Evolutionary conservation across 805 yeast species (phyloP).

Genomic region (Ogataea nonfermentans): DNA sequence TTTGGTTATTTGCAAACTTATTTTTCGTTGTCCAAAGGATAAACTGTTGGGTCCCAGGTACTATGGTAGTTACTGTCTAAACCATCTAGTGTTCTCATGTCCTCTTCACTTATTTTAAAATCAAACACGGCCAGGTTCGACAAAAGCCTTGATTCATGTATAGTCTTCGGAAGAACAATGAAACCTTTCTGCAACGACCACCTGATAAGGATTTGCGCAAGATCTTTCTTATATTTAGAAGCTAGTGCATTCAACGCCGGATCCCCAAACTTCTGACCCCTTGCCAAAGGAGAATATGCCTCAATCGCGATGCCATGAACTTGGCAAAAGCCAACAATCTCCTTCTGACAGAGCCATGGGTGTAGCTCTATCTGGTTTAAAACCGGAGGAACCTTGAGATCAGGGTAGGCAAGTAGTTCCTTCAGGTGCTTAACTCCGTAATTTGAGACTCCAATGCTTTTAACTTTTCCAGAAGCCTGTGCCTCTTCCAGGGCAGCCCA

Average conservation of each 20-base stretch:
- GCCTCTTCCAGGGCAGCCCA: slow-evolving; percentile 59
- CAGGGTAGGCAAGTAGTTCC: slow-evolving; percentile 49
- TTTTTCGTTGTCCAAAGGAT: slow-evolving; percentile 17
- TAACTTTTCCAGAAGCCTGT: slow-evolving; percentile 47
- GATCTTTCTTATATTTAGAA: slow-evolving; percentile 44
- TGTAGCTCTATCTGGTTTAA: slow-evolving; percentile 51
- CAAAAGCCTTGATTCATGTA: slow-evolving; percentile 33
- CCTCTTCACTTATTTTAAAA: slow-evolving; percentile 40
- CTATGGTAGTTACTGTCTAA: slow-evolving; percentile 14
- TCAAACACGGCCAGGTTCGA: slow-evolving; percentile 42
- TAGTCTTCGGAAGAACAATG: slow-evolving; percentile 40
- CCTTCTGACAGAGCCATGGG: slow-evolving; percentile 47
- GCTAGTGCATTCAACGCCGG: slow-evolving; percentile 43
- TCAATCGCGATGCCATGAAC: slow-evolving; percentile 48
- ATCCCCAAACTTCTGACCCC: slow-evolving; percentile 47
- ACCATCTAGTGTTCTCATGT: slow-evolving; percentile 34
- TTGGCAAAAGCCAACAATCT: slow-evolving; percentile 43
- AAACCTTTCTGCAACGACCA: slow-evolving; percentile 70
- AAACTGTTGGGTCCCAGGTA: slow-evolving; percentile 23
- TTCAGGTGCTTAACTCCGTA: slow-evolving; percentile 57
- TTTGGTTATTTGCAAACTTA: no score
- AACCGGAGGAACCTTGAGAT: slow-evolving; percentile 42
- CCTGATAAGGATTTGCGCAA: slow-evolving; percentile 60
- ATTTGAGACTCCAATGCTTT: slow-evolving; percentile 65
- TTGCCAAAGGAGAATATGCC: slow-evolving; percentile 67